Percentiles rank a stretch among this genome's conserved stretches.
Conservation (phyloP, 176 grass and related monocot genomes). For the Oryza punctata region DNA sequence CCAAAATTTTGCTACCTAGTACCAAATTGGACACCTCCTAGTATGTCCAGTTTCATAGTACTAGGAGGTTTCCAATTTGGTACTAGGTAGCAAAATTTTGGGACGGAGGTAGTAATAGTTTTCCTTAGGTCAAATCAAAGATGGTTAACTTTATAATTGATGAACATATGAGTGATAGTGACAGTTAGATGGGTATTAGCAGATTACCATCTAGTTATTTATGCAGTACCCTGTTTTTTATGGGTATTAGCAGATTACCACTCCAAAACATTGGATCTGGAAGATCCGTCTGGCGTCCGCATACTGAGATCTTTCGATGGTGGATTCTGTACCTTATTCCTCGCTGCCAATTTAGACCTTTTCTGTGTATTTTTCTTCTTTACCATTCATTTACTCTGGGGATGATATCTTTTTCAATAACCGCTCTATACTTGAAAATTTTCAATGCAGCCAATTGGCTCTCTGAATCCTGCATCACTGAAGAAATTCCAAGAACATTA, state of each 20-base stretch:
- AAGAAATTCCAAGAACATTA: slow-evolving; percentile 89
- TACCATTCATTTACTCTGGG: slow-evolving; percentile 30
- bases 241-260: slow-evolving; percentile 91
- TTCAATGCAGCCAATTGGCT: slow-evolving; percentile 88
- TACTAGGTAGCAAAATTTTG: too few relatives aligned
- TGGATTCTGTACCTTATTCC: slow-evolving; percentile 19
- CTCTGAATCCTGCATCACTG: slow-evolving; percentile 81
- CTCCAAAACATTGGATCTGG: slow-evolving; percentile 77
- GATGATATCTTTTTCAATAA: slow-evolving; percentile 42
- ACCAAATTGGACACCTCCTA: too few relatives aligned
- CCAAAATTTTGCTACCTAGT: too few relatives aligned
- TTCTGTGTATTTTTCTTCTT: slow-evolving; percentile 3
- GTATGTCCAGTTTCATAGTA: too few relatives aligned
- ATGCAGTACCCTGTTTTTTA: slow-evolving; percentile 94
- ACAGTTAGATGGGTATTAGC: slow-evolving; percentile 57
- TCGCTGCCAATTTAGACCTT: slow-evolving; percentile 8
- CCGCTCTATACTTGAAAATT: slow-evolving; percentile 31
- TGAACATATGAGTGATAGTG: slow-evolving; percentile 62
- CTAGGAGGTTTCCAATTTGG: too few relatives aligned
- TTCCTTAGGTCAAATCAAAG: slow-evolving; percentile 85
- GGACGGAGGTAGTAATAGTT: slow-evolving; percentile 10
- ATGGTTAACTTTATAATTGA: slow-evolving; percentile 95
- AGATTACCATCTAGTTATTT: slow-evolving; percentile 60
- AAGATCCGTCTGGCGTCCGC: slow-evolving; percentile 43
- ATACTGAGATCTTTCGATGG: slow-evolving; percentile 88